Evolutionary conservation across 2,329 filamentous ascomycete genomes (phyloP).

Genomic region (Scedosporium apiospermum): DNA sequence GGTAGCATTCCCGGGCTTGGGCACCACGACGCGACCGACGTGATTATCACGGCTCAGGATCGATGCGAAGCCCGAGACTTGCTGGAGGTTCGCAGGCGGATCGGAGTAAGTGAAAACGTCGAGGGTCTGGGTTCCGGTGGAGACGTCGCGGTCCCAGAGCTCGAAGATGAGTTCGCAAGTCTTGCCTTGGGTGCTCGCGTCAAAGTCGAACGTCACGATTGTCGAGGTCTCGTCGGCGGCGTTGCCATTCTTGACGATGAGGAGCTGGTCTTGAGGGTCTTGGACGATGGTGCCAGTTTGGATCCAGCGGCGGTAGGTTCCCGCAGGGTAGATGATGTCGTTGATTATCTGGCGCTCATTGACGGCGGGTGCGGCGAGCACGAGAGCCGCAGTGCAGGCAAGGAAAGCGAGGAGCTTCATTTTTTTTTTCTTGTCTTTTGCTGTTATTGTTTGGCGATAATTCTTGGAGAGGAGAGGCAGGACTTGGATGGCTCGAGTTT

Average conservation of each 20-base stretch:
- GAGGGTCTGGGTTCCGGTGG: conserved; percentile 3
- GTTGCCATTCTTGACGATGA: conserved; percentile 9
- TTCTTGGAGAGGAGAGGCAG: too few species aligned
- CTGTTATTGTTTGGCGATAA: too few species aligned
- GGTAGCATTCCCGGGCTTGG: conserved; percentile 1
- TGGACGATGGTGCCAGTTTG: conserved; percentile 1
- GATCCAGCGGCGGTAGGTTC: conserved; percentile 7
- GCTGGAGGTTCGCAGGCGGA: not conserved
- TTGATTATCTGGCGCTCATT: conserved; percentile 1
- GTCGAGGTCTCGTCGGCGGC: conserved; percentile 6
- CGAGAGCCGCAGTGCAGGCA: not conserved
- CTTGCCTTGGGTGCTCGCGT: conserved; percentile 5
- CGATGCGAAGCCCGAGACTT: not conserved
- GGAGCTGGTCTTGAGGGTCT: conserved; percentile 9
- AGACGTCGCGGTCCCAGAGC: conserved; percentile 8
- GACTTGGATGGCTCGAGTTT: too few species aligned
- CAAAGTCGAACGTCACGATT: conserved; percentile 7
- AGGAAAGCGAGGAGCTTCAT: conserved; percentile 3
- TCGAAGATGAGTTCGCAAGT: conserved; percentile 7
- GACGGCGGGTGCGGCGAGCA: not conserved
- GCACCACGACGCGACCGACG: not conserved
- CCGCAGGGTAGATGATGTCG: conserved; percentile 12
- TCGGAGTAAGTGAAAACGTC: conserved; percentile 8
- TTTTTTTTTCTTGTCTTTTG: not conserved
- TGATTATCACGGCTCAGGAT: conserved; percentile 1